Base-by-base conservation (phyloP, 2,329 filamentous ascomycete species). In the Fusarium marasasianum region DNA sequence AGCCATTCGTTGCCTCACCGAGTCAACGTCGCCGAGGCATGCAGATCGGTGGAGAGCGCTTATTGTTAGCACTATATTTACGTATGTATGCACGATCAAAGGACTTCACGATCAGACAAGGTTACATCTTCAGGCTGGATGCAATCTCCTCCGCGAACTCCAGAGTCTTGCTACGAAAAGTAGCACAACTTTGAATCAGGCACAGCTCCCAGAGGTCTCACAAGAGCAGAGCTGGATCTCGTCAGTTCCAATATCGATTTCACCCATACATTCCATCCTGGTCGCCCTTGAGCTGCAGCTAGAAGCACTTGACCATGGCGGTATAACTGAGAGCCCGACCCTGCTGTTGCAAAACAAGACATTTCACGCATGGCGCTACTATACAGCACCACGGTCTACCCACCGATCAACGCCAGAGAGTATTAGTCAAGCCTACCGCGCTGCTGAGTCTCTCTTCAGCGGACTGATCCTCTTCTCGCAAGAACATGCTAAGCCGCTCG, bases 41-140 rank as follows among this genome's bases (percentile, higher is more conserved):
- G 12, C 38, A 15, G 59, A 71, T 18, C 44, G 40, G 40, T 71
- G 68, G 68, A 65, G 68, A 13, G 68, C 68, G 17, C 59, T 71
- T 31, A 14, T 70, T 13, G 43, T 66, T 0, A 70, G 68, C n/a
- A 53, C 60, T 26, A 66, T 71, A 3, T 71, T 65, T 10, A 60
- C 54, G 2, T 60, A 64, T 40, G 22, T 70, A 18, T 71, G 68
- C 26, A 54, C 40, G 7, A 47, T 71, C 11, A 64, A 71, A 22
- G 66, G 66, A 3, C 54, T 65, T 24, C 48, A 65, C 12, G 33
- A 61, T 11, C 60, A 71, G 18, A 64, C 66, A 5, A 6, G 44
- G 6, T 20, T 71, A 35, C 68, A 71, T 43, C 54, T 70, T 0
- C 31, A 55, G 22, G 66, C 68, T n/a, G 68, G 54, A 17, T 41